Conservation (phyloP, 345 rosid species). For the Eutrema japonicum region DNA sequence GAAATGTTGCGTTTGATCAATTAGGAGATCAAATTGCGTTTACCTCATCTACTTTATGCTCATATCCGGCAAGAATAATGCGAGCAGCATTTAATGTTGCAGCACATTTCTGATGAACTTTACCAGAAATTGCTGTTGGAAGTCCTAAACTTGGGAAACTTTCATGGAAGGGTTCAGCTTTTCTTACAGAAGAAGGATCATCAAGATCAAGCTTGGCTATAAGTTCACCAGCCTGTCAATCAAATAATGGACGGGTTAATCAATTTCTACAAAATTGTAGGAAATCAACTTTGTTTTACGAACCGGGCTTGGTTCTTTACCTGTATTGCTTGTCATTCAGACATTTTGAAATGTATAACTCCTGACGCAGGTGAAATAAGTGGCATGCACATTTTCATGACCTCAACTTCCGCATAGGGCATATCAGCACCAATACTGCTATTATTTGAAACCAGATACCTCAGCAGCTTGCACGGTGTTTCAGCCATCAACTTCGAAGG, state of each 20-base stretch:
- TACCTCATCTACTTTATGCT: constrained; percentile 86
- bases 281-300: not conserved
- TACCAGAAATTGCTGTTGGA: constrained; percentile 90
- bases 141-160: constrained; percentile 83
- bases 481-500: constrained; percentile 94
- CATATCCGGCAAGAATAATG: constrained; percentile 97
- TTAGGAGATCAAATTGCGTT: constrained; percentile 32
- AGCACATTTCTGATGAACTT: constrained; percentile 97
- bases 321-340: constrained; percentile 99
- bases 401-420: constrained; percentile 98
- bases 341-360: constrained; percentile 70
- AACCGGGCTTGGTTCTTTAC: constrained; percentile 42
- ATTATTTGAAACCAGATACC: constrained; percentile 84
- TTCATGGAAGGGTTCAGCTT: constrained; percentile 93
- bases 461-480: constrained; percentile 95
- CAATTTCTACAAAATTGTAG: not conserved
- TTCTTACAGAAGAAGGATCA: constrained; percentile 97
- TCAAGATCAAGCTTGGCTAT: constrained; percentile 91
- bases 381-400: constrained; percentile 99
- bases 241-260: constrained; percentile 24
- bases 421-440: constrained; percentile 85
- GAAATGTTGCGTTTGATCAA: not conserved
- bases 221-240: constrained; percentile 91
- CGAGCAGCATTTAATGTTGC: constrained; percentile 87
- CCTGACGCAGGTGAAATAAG: constrained; percentile 99